Base-by-base conservation (phyloP, 768 basidiomycete genomes). In the Termitomyces bulborhizus region DNA sequence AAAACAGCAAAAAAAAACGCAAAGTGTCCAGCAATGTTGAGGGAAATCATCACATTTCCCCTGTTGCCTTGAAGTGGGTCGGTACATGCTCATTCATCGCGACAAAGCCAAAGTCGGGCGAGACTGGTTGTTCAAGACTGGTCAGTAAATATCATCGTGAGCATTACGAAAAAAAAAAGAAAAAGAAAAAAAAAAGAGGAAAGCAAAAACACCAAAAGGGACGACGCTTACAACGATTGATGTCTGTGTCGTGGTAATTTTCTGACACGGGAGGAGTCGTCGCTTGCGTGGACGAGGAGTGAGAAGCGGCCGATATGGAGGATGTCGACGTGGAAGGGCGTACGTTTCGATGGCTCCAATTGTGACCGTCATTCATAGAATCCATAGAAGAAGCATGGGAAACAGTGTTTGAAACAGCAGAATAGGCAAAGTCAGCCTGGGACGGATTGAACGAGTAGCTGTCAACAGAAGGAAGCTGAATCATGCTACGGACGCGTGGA, bases 51-150 rank as follows among this genome's bases (percentile, higher is more conserved):
- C 57, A 83, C 64, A 78, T 76, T 63, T 80, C 82, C 60, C 76
- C 76, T 43, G 76, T 64, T 57, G 76, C 69, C 64, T 86, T 85
- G 72, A 84, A 85, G 62, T 81, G 77, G 62, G 78, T 76, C 51
- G 82, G 78, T 54, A 88, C 70, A 65, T 89, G 85, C 68, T 88
- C 88, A 70, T 84, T 88, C 86, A 90, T 86, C 64, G 80, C 77
- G 65, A 90, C 87, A 73, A 83, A 90, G 57, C 86, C 89, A 75
- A 88, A 90, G 78, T 90, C 88, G 71, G 88, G 88, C 65, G 88
- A 87, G 80, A 86, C 88, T 86, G 72, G 57, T 66, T 59, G 61
- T 63, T 63, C 60, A 70, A 71, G 69, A 75, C 71, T 73, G 66
- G 73, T 80, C 73, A 79, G 75, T 77, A 76, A 74, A 70, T 59